Conservation (phyloP, 805 yeast genomes). For the Candida glaebosa region DNA sequence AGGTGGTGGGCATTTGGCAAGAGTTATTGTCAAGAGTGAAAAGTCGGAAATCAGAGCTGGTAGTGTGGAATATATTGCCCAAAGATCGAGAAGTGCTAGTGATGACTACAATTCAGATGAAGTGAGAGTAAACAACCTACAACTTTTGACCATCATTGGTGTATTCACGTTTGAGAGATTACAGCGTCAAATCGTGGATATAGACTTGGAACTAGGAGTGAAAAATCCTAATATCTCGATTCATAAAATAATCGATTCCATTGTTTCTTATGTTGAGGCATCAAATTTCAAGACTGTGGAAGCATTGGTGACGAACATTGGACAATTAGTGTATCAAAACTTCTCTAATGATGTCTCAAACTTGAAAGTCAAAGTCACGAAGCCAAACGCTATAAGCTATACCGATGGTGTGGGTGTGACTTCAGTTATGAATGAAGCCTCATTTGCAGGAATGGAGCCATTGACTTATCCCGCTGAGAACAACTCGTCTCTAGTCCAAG, state of each 20-base stretch:
- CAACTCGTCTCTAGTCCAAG: constrained; percentile 7
- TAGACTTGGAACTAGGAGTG: constrained; percentile 40
- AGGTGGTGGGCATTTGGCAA: constrained; percentile 46
- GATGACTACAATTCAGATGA: constrained; percentile 15
- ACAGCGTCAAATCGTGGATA: constrained; percentile 74
- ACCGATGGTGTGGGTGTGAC: constrained; percentile 91
- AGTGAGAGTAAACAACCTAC: constrained; percentile 46
- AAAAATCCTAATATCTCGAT: constrained; percentile 34
- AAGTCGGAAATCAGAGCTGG: constrained; percentile 61
- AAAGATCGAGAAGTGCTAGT: constrained; percentile 22
- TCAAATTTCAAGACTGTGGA: constrained; percentile 90
- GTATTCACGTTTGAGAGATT: constrained; percentile 88
- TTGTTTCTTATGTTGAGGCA: constrained; percentile 62
- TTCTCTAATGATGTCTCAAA: constrained; percentile 29
- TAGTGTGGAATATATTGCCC: constrained; percentile 39
- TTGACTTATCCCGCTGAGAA: constrained; percentile 12
- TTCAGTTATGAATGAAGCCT: constrained; percentile 46
- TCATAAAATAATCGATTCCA: constrained; percentile 41
- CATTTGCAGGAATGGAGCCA: constrained; percentile 29
- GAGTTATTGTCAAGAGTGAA: constrained; percentile 39
- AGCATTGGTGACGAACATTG: constrained; percentile 75
- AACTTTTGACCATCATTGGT: constrained; percentile 78
- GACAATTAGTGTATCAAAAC: constrained; percentile 50
- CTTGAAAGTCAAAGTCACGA: constrained; percentile 63
- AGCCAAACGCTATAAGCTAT: constrained; percentile 83